Evolutionary conservation across 139 green algal species (phyloP).

Genomic region (Deuterostichococcus epilithicus): DNA sequence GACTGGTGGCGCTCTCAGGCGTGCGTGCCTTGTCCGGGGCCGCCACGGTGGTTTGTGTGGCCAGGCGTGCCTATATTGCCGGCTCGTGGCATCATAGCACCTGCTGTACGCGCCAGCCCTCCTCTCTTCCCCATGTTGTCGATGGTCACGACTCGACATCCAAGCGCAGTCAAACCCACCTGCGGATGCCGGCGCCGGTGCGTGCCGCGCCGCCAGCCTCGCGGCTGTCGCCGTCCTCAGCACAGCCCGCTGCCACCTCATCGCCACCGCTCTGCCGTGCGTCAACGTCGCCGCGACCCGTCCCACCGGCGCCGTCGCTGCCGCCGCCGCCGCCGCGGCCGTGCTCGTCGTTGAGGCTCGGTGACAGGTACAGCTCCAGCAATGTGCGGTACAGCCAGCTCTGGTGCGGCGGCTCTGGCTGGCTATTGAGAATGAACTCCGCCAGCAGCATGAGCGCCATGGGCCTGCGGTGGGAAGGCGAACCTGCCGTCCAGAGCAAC

Average conservation of each 20-base stretch:
- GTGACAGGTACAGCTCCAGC: conserved; percentile 79
- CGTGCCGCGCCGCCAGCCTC: too few species aligned
- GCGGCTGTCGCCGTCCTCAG: too few species aligned
- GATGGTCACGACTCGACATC: too few species aligned
- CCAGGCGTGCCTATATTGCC: neutral
- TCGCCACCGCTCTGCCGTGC: too few species aligned
- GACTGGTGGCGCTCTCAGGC: too few species aligned
- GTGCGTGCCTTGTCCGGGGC: too few species aligned
- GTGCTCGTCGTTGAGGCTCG: neutral
- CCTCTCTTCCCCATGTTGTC: neutral
- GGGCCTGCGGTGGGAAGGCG: conserved; percentile 36
- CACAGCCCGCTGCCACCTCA: too few species aligned
- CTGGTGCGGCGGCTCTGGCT: conserved; percentile 33
- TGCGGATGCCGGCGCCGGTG: neutral
- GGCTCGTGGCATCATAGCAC: neutral
- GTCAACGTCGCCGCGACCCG: too few species aligned
- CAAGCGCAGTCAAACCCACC: neutral
- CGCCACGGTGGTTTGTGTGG: too few species aligned
- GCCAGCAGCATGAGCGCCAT: conserved; percentile 71
- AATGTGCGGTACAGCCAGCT: conserved; percentile 77
- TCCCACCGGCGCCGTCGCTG: neutral
- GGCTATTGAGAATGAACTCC: conserved; percentile 79
- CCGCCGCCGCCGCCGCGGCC: too few species aligned
- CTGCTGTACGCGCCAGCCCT: neutral
- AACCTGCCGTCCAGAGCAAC: neutral